Conservation (phyloP, 768 basidiomycete genomes). For the Phlegmacium glaucopus region DNA sequence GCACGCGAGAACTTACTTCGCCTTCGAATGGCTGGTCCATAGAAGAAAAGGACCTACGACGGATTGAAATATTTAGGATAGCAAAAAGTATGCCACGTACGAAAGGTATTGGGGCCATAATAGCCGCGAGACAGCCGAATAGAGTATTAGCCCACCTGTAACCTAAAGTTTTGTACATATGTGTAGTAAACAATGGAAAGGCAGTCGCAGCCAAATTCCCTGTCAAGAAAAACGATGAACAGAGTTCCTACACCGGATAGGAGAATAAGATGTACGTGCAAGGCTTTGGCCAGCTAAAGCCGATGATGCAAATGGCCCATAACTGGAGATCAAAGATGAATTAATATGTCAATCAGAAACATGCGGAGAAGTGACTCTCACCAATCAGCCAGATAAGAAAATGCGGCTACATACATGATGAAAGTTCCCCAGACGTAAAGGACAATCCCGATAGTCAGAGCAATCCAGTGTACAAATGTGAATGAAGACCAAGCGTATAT, state of each 20-base stretch:
- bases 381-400: constrained; percentile 59
- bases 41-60: constrained; percentile 25
- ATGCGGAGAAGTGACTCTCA: constrained; percentile 21
- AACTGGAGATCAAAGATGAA: constrained; percentile 19
- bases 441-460: constrained; percentile 16
- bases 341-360: background rate
- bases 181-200: constrained; percentile 59
- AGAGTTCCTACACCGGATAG: background rate
- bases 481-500: constrained; percentile 66
- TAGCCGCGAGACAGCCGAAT: constrained; percentile 43
- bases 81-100: constrained; percentile 22
- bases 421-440: constrained; percentile 36
- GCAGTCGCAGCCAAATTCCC: constrained; percentile 42
- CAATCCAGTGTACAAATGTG: constrained; percentile 53
- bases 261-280: constrained; percentile 34
- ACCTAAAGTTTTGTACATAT: constrained; percentile 47
- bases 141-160: constrained; percentile 55
- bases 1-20: constrained; percentile 39
- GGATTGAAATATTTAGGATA: background rate
- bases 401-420: constrained; percentile 52
- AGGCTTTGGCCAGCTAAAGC: constrained; percentile 62
- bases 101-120: constrained; percentile 50
- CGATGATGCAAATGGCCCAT: constrained; percentile 55
- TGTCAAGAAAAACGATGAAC: constrained; percentile 10
- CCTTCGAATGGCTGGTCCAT: constrained; percentile 33